phyloP scores from a whole-genome alignment of 2,329 filamentous ascomycete species.

The Chaetoscypha palmicola region DNA sequence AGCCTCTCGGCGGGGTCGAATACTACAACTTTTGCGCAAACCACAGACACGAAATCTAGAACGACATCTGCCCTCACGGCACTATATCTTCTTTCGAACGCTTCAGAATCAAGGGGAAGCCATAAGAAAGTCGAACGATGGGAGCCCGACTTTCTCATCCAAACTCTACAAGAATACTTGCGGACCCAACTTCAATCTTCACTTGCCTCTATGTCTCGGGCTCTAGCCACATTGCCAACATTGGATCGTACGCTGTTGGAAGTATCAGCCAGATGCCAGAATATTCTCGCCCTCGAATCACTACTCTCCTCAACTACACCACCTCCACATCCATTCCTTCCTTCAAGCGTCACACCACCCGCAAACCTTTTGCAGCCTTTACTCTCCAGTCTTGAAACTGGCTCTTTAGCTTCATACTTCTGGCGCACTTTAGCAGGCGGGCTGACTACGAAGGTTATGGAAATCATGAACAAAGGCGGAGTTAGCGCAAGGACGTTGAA shows the following conservation, averaged over 20 bases:
- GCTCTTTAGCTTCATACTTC: constrained; percentile 82
- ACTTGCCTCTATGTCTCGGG: constrained; percentile 64
- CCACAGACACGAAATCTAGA: constrained; percentile 67
- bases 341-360: constrained; percentile 24
- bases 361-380: constrained; percentile 62
- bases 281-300: constrained; percentile 78
- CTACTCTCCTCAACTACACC: constrained; percentile 64
- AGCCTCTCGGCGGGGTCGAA: constrained; percentile 40
- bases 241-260: constrained; percentile 78
- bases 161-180: constrained; percentile 73
- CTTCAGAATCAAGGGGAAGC: constrained; percentile 40
- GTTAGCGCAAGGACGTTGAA: constrained; percentile 75
- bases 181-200: constrained; percentile 75
- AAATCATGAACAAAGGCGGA: constrained; percentile 76
- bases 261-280: constrained; percentile 78
- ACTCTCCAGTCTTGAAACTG: constrained; percentile 73
- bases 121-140: constrained; percentile 41
- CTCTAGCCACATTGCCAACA: constrained; percentile 71
- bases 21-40: constrained; percentile 52
- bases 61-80: constrained; percentile 68
- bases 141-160: constrained; percentile 63
- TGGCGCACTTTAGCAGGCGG: constrained; percentile 83
- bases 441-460: constrained; percentile 70
- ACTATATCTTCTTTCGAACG: constrained; percentile 75
- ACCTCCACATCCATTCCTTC: constrained; percentile 61